These are phyloP conservation scores for Candida lessepsii DNA, from an alignment of 805 yeast genomes.

Conservation along the genomic window DNA sequence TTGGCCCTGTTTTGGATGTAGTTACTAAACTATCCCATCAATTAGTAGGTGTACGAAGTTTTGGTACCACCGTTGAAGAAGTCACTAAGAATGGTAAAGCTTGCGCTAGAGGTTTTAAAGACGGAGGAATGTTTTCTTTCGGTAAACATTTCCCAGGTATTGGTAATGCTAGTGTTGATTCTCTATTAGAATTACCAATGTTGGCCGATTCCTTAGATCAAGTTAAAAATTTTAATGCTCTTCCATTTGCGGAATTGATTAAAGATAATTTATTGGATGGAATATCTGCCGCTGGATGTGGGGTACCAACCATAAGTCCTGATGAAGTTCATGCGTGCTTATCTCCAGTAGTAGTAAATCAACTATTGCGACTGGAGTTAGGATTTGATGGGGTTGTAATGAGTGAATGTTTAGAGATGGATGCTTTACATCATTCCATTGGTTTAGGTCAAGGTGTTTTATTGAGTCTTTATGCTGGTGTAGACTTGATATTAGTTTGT, in stretches of 20 bases:
- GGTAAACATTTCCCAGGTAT: constrained; percentile 71
- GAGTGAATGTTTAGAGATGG: constrained; percentile 63
- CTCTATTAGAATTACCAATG: constrained; percentile 56
- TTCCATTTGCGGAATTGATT: constrained; percentile 51
- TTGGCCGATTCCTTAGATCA: constrained; percentile 55
- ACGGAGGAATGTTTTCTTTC: constrained; percentile 52
- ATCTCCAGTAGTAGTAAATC: constrained; percentile 51
- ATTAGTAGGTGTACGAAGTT: constrained; percentile 57
- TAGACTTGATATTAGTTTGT: constrained; percentile 63
- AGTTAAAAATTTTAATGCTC: constrained; percentile 46
- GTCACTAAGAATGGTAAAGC: constrained; percentile 55
- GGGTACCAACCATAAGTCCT: constrained; percentile 58
- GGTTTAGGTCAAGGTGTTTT: constrained; percentile 68
- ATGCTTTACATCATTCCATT: constrained; percentile 58
- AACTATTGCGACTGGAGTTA: constrained; percentile 49
- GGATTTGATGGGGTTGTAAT: constrained; percentile 56
- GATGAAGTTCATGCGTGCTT: constrained; percentile 64
- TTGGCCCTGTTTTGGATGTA: constrained; percentile 65
- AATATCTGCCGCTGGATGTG: constrained; percentile 61
- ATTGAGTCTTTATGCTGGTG: constrained; percentile 60
- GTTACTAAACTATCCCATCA: constrained; percentile 55
- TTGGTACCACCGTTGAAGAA: constrained; percentile 59
- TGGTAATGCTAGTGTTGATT: constrained; percentile 59
- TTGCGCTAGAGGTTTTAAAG: constrained; percentile 51
- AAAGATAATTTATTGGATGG: constrained; percentile 50